Base-by-base conservation (phyloP, 495 filamentous ascomycete species). In the Parachaetomium inaequale region DNA sequence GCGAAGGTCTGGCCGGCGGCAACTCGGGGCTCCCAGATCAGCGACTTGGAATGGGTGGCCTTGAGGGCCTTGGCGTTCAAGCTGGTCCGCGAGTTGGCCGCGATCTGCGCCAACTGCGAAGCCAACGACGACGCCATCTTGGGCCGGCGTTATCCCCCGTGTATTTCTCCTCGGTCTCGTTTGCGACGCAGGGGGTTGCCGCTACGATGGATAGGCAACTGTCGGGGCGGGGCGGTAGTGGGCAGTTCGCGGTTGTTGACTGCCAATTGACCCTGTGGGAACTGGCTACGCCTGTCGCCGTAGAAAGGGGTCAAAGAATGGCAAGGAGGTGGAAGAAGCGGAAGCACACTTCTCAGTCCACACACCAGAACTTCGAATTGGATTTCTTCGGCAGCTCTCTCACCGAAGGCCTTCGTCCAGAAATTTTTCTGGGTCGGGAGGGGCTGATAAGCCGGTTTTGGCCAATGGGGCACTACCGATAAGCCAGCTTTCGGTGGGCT, bases 1-100 rank as follows among this genome's bases (percentile, higher is more conserved):
- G 96, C 87, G 70, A 93, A 96, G 64, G 87, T 90, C 73, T 99
- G 94, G 26, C 84, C 83, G 14, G 87, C 87, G 36, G 94, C 95
- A 63, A 89, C 81, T 67, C 85, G 82, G 42, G 85, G 83, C 67
- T 95, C 91, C 74, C 92, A 99, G 57, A 99, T 87, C 55, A 99
- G 74, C 17, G 94, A 98, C 68, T 94, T 89, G 51, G 90, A 91
- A 78, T 98, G 93, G 28, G 89, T 82, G 42, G 88, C 80, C 74
- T 91, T 92, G 75, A 96, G 89, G 53, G 90, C 88, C 72, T 96
- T 95, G 50, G 95, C 84, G 70, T 98, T 88, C 60, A 98, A 84
- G 45, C 87, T 83, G 75, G 87, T 85, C 55, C 87, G 88, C 58
- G 89, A 90, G 66, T 87, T 86, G 59, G 85, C 83, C 61, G 90